Percentiles rank a stretch among this genome's conserved stretches.
phyloP scores from a whole-genome alignment of 106 monocot species.

The Allium sativum region DNA sequence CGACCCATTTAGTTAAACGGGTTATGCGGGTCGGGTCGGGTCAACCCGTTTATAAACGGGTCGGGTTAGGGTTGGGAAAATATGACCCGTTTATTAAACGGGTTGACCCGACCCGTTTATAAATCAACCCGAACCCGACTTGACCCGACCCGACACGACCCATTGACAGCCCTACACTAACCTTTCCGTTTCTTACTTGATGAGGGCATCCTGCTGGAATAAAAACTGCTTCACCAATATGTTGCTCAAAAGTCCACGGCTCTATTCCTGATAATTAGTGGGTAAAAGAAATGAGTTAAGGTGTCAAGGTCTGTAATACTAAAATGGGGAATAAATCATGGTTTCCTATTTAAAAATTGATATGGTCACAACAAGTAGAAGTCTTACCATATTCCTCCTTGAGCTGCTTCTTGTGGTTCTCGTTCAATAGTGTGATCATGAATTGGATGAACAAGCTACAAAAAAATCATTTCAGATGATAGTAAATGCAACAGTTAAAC shows the following conservation, averaged over 20 bases:
- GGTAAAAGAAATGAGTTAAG: neutral
- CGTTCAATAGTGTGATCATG: slow-evolving; percentile 47
- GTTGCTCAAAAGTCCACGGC: slow-evolving; percentile 31
- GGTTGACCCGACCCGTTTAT: no score
- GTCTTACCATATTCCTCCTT: slow-evolving; percentile 39
- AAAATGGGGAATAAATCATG: no score
- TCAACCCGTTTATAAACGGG: no score
- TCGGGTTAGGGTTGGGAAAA: no score
- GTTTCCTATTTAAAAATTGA: neutral
- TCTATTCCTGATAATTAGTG: slow-evolving; percentile 12
- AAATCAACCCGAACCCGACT: no score
- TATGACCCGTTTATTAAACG: no score
- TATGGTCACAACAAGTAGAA: neutral
- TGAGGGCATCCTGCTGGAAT: slow-evolving; percentile 36
- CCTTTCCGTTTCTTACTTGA: slow-evolving; percentile 36
- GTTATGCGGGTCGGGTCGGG: no score
- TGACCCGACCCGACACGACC: no score
- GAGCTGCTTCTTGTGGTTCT: slow-evolving; percentile 33
- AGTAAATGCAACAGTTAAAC: no score
- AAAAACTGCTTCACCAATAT: slow-evolving; percentile 30
- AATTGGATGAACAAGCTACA: slow-evolving; percentile 37
- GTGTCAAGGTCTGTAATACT: neutral
- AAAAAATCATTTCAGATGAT: slow-evolving; percentile 1
- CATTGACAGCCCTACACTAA: no score
- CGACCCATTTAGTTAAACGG: no score